Conservation (phyloP, 768 basidiomycete genomes). For the Hygrocybe coccinea region DNA sequence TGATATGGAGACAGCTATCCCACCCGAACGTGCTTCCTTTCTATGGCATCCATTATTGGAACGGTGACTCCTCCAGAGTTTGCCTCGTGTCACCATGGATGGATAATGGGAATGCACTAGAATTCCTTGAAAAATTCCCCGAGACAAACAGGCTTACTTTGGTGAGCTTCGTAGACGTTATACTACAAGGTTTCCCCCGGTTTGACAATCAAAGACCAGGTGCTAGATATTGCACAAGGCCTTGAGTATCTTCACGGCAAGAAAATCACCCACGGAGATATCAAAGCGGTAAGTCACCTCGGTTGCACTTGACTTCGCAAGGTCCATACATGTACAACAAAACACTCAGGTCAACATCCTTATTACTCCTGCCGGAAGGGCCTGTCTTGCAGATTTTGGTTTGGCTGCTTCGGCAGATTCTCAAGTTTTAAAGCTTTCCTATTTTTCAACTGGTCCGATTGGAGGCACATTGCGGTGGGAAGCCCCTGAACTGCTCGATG, state of each 20-base stretch:
- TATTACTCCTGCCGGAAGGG: constrained; percentile 12
- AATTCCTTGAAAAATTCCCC: constrained; percentile 20
- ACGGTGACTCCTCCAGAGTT: constrained; percentile 25
- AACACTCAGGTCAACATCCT: constrained; percentile 15
- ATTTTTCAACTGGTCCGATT: constrained; percentile 4
- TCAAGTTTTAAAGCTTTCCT: constrained; percentile 10
- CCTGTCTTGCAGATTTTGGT: constrained; percentile 19
- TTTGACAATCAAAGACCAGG: neutral
- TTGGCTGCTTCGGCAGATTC: constrained; percentile 16
- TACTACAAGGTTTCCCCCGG: neutral
- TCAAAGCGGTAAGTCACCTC: constrained; percentile 11
- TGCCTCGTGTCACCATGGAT: constrained; percentile 39
- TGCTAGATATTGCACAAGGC: constrained; percentile 14
- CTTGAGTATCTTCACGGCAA: constrained; percentile 11
- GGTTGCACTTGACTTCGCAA: neutral
- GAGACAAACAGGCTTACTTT: constrained; percentile 12
- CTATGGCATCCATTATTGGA: constrained; percentile 28
- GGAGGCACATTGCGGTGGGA: constrained; percentile 18
- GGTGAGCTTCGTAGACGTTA: neutral
- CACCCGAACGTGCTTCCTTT: constrained; percentile 35
- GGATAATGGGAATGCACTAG: constrained; percentile 32
- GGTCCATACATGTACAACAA: neutral
- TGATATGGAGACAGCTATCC: constrained; percentile 28
- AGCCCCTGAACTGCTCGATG: constrained; percentile 16
- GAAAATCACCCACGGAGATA: constrained; percentile 17